Evolutionary conservation across 805 yeast genomes (phyloP).

Genomic region (Alloascoidea africana): DNA sequence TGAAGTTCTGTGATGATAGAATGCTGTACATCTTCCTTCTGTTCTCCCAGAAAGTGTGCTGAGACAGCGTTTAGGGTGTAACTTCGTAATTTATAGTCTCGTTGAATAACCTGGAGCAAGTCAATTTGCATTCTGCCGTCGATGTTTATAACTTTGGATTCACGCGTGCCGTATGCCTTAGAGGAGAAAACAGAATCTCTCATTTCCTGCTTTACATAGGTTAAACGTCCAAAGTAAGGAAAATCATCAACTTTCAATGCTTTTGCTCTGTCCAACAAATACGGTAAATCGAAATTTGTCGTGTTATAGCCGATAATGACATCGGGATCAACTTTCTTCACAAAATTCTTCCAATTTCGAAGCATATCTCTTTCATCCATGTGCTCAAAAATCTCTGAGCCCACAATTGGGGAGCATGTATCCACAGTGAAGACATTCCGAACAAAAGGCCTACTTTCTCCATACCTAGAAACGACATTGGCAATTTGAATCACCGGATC

Average conservation of each 20-base stretch:
- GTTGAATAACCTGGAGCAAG: conserved; percentile 78
- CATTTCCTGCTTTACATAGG: conserved; percentile 53
- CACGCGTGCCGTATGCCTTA: conserved; percentile 93
- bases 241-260: conserved; percentile 52
- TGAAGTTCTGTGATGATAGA: conserved; percentile 91
- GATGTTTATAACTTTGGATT: conserved; percentile 77
- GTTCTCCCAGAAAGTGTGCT: conserved; percentile 86
- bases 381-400: conserved; percentile 74
- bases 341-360: conserved; percentile 73
- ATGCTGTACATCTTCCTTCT: conserved; percentile 96
- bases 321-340: conserved; percentile 81
- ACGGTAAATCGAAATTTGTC: conserved; percentile 90
- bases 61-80: conserved; percentile 93
- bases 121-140: conserved; percentile 96
- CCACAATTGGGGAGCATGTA: conserved; percentile 86
- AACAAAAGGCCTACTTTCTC: conserved; percentile 72
- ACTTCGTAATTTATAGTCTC: conserved; percentile 89
- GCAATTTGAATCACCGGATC: conserved; percentile 98
- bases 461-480: conserved; percentile 75
- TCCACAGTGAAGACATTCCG: conserved; percentile 90
- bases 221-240: conserved; percentile 78
- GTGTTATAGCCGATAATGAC: conserved; percentile 94
- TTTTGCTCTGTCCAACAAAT: conserved; percentile 72
- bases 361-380: conserved; percentile 72
- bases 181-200: conserved; percentile 80